These are phyloP conservation scores for Ustilago bromivora DNA, from an alignment of 1,284 basidiomycete species.

Conservation along the genomic window DNA sequence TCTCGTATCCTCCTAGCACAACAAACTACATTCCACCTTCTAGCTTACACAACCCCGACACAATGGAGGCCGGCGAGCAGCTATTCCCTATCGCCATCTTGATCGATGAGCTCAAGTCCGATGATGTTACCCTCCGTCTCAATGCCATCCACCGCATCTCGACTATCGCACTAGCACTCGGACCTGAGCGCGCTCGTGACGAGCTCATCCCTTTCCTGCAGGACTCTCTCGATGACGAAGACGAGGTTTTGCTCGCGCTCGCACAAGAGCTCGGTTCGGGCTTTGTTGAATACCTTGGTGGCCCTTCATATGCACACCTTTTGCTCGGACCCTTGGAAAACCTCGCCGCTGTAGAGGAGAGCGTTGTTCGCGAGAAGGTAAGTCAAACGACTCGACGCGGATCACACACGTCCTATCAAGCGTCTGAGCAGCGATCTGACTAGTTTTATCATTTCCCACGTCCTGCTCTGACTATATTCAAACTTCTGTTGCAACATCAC, in stretches of 20 bases:
- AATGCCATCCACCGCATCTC: slow-evolving; percentile 98
- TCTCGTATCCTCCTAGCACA: neutral
- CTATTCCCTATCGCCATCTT: slow-evolving; percentile 74
- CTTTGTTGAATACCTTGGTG: slow-evolving; percentile 94
- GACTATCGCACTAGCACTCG: slow-evolving; percentile 97
- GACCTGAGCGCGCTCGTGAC: slow-evolving; percentile 92
- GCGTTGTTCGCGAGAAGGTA: slow-evolving; percentile 97
- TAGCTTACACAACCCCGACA: slow-evolving; percentile 8
- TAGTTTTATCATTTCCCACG: neutral
- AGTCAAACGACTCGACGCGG: slow-evolving; percentile 22
- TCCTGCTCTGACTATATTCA: neutral
- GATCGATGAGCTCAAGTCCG: slow-evolving; percentile 87
- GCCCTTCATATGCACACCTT: slow-evolving; percentile 86
- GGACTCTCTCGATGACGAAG: slow-evolving; percentile 98
- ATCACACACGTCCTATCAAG: neutral
- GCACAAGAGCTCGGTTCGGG: slow-evolving; percentile 88
- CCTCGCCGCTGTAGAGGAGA: slow-evolving; percentile 96
- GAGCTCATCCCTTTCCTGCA: slow-evolving; percentile 97
- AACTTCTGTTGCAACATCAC: slow-evolving; percentile 15
- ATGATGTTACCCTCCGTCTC: slow-evolving; percentile 88
- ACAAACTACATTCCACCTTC: neutral
- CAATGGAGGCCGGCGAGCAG: slow-evolving; percentile 68
- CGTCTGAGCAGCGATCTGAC: slow-evolving; percentile 9
- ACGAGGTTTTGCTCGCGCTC: slow-evolving; percentile 95
- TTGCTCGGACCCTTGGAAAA: slow-evolving; percentile 94